Evolutionary conservation across 441 rosid species (phyloP).

Genomic region (Jatropha podagrica): DNA sequence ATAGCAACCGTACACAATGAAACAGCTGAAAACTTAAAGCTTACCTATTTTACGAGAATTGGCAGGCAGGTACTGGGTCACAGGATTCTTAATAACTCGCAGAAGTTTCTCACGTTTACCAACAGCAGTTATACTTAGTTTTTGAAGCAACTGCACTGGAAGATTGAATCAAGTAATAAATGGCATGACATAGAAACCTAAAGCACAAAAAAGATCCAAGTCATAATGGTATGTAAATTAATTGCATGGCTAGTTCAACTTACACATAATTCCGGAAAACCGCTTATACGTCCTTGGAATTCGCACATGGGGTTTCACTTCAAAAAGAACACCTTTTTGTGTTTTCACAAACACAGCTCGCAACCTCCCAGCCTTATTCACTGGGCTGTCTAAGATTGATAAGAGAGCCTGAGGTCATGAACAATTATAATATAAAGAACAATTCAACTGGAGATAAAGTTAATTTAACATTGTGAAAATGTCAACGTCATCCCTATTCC

Average conservation of each 20-base stretch:
- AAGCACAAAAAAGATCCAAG: not conserved
- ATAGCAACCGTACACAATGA: not conserved
- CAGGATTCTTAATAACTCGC: conserved; percentile 32
- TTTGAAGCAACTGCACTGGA: conserved; percentile 38
- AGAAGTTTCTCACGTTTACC: conserved; percentile 34
- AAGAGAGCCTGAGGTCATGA: conserved; percentile 60
- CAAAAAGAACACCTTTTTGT: conserved; percentile 76
- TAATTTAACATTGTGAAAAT: not conserved
- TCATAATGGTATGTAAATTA: not conserved
- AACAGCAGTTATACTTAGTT: conserved; percentile 31
- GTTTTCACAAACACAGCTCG: conserved; percentile 72
- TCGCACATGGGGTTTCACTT: conserved; percentile 80
- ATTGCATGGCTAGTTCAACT: conserved; percentile 7
- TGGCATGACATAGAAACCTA: not conserved
- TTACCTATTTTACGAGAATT: conserved; percentile 50
- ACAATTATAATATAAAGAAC: not conserved
- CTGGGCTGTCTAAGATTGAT: conserved; percentile 75
- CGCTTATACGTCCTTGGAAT: conserved; percentile 84
- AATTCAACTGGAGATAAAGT: not conserved
- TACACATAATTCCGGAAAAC: conserved; percentile 75
- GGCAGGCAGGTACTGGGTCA: conserved; percentile 32
- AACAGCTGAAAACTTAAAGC: not conserved
- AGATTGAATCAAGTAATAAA: not conserved
- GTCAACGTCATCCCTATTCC: no score
- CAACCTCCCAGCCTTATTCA: conserved; percentile 79